These are phyloP conservation scores for Mycena kentingensis DNA, from an alignment of 768 basidiomycete genomes.

Conservation along the genomic window DNA sequence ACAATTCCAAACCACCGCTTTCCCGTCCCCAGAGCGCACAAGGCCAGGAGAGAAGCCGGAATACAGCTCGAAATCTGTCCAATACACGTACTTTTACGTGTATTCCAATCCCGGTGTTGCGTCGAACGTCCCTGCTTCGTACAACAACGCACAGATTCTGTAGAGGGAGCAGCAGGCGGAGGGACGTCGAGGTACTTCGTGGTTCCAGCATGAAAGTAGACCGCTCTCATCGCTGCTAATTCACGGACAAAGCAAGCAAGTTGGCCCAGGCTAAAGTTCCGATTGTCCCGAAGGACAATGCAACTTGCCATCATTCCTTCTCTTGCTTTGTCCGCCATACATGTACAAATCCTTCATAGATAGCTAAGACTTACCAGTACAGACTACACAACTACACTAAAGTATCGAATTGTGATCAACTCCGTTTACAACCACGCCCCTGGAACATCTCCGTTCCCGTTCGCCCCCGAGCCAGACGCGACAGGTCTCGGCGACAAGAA, in stretches of 20 bases:
- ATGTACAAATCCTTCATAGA: not conserved
- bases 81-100: no score
- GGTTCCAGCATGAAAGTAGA: not conserved
- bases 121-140: no score
- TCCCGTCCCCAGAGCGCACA: no score
- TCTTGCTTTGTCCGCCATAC: not conserved
- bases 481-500: constrained; percentile 41
- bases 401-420: not conserved
- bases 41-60: no score
- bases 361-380: not conserved
- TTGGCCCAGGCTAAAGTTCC: not conserved
- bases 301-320: not conserved
- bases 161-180: no score
- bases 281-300: not conserved
- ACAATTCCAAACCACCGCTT: no score
- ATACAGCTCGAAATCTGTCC: no score
- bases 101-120: no score
- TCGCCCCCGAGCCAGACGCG: constrained; percentile 39
- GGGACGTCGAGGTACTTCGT: not conserved
- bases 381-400: not conserved
- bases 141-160: no score
- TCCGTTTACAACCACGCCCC: constrained; percentile 43
- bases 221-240: not conserved
- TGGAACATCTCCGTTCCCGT: constrained; percentile 38
- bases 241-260: not conserved